These are phyloP conservation scores for Xylaria multiplex DNA, from an alignment of 2,329 filamentous ascomycete genomes.

Conservation along the genomic window DNA sequence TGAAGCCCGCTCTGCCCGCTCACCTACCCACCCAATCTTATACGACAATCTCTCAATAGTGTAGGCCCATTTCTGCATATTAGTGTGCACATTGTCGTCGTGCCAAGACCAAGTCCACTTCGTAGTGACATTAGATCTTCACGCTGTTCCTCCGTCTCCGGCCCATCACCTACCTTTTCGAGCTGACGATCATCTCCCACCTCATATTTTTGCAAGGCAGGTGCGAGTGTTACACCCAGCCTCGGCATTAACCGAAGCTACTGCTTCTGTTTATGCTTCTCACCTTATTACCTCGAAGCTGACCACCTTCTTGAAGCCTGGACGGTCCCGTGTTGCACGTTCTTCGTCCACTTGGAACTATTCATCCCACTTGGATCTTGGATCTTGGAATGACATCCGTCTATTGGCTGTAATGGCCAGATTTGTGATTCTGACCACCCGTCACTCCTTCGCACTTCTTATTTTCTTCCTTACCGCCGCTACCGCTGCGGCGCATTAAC, in stretches of 20 bases:
- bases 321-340: slow-evolving; percentile 32
- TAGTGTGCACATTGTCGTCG: slow-evolving; percentile 28
- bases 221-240: slow-evolving; percentile 23
- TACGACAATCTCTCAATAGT: slow-evolving; percentile 11
- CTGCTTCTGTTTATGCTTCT: slow-evolving; percentile 5
- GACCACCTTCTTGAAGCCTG: slow-evolving; percentile 28
- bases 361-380: slow-evolving; percentile 29
- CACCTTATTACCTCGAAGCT: slow-evolving; percentile 21
- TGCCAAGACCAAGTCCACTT: slow-evolving; percentile 41
- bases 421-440: slow-evolving; percentile 36
- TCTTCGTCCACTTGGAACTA: slow-evolving; percentile 23
- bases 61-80: slow-evolving; percentile 3
- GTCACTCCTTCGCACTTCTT: slow-evolving; percentile 42
- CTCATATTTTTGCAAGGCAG: slow-evolving; percentile 17
- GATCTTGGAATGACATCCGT: slow-evolving; percentile 20
- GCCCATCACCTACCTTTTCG: slow-evolving; percentile 46
- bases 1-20: slow-evolving; percentile 8
- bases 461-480: slow-evolving; percentile 29
- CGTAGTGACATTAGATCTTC: slow-evolving; percentile 40
- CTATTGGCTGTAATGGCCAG: slow-evolving; percentile 41
- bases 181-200: slow-evolving; percentile 43
- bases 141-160: slow-evolving; percentile 25
- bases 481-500: slow-evolving; percentile 32
- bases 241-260: slow-evolving; percentile 28
- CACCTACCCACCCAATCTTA: slow-evolving; percentile 6